Conservation (phyloP, 1,284 basidiomycete species). For the Neolentinus lepideus region DNA sequence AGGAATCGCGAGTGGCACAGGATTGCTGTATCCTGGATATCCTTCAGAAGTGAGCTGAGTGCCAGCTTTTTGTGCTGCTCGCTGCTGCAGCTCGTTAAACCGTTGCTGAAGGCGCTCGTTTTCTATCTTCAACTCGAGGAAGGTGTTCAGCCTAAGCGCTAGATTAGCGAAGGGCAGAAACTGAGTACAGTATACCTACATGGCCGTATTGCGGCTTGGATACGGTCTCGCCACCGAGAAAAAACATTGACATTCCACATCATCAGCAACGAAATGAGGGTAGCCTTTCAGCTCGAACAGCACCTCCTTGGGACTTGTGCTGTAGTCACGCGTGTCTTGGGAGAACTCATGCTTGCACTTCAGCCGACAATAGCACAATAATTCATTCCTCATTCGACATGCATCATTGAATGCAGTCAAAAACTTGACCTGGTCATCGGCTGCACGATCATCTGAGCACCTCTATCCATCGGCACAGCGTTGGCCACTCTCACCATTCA, state of each 20-base stretch:
- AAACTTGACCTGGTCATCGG: conserved; percentile 56
- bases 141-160: conserved; percentile 58
- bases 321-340: conserved; percentile 9
- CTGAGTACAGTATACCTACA: conserved; percentile 34
- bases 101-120: conserved; percentile 62
- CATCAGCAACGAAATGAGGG: conserved; percentile 44
- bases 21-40: not conserved
- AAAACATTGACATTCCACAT: conserved; percentile 43
- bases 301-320: conserved; percentile 33
- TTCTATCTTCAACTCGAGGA: conserved; percentile 72
- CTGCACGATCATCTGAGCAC: conserved; percentile 24
- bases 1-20: not conserved
- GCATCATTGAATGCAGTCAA: conserved; percentile 47
- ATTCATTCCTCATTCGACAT: conserved; percentile 35
- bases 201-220: conserved; percentile 63
- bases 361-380: conserved; percentile 60
- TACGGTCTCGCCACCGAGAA: conserved; percentile 73
- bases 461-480: not conserved
- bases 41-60: not conserved
- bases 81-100: conserved; percentile 32
- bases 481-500: conserved; percentile 44
- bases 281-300: conserved; percentile 72
- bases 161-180: not conserved
- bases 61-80: conserved; percentile 15
- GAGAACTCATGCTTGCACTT: conserved; percentile 35